phyloP scores from a whole-genome alignment of 805 yeast species.

The Clavispora fructus region DNA sequence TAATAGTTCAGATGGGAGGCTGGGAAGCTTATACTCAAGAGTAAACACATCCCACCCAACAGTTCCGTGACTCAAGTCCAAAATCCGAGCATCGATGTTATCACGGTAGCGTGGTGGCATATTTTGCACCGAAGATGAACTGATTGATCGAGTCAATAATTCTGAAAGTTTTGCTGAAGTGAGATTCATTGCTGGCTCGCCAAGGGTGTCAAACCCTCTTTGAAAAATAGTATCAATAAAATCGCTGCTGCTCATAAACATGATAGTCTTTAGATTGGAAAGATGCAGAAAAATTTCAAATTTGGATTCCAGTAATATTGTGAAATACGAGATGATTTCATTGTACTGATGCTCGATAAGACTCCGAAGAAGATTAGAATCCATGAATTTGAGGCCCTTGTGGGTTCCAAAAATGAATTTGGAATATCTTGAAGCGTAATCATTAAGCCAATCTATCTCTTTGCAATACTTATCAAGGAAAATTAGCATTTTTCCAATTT shows the following conservation, averaged over 20 bases:
- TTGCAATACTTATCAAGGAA: constrained; percentile 63
- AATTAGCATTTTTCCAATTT: constrained; percentile 67
- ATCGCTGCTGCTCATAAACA: constrained; percentile 76
- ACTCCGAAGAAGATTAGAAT: constrained; percentile 29
- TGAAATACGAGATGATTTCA: constrained; percentile 50
- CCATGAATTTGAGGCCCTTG: constrained; percentile 30
- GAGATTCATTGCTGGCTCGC: constrained; percentile 57
- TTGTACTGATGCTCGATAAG: constrained; percentile 39
- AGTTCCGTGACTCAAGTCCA: constrained; percentile 65
- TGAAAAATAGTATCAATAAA: constrained; percentile 62
- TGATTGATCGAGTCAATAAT: constrained; percentile 59
- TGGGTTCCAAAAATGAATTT: constrained; percentile 24
- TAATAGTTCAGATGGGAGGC: constrained; percentile 47
- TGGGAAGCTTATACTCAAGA: constrained; percentile 61
- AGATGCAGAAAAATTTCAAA: constrained; percentile 50
- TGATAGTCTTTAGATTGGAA: constrained; percentile 55
- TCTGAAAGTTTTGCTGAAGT: constrained; percentile 63
- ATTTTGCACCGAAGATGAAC: constrained; percentile 46
- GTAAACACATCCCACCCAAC: constrained; percentile 93
- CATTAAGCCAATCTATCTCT: constrained; percentile 60
- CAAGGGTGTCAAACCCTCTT: constrained; percentile 49
- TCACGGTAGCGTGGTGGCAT: constrained; percentile 32
- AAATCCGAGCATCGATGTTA: constrained; percentile 75
- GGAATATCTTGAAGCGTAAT: constrained; percentile 32
- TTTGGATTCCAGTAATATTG: constrained; percentile 42